Percentiles rank a stretch among this genome's conserved stretches.
Evolutionary conservation across 2,329 filamentous ascomycete genomes (phyloP).

Genomic region (Cladobotryum protrusum): DNA sequence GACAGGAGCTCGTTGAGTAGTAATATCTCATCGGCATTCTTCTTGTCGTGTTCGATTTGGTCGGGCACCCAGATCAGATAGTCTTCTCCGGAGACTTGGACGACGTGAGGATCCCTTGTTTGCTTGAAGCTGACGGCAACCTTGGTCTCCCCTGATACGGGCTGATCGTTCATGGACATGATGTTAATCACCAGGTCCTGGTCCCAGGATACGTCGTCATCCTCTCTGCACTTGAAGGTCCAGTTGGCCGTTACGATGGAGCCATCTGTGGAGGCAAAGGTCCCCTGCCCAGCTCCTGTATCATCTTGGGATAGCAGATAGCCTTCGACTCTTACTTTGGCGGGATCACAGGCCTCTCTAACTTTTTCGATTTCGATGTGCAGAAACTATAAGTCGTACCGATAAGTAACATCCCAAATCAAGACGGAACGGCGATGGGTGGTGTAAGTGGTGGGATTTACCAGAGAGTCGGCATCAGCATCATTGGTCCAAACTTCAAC

Average conservation of each 20-base stretch:
- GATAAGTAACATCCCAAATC: background rate
- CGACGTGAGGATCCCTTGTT: conserved; percentile 2
- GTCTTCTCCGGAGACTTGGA: conserved; percentile 3
- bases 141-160: conserved; percentile 2
- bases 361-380: conserved; percentile 7
- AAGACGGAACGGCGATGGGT: too few relatives aligned
- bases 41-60: background rate
- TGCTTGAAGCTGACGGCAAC: conserved; percentile 7
- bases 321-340: conserved; percentile 8
- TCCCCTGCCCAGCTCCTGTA: conserved; percentile 8
- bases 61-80: conserved; percentile 1
- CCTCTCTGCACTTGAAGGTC: conserved; percentile 10
- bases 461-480: conserved; percentile 5
- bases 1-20: background rate
- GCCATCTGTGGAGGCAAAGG: conserved; percentile 7
- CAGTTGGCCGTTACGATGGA: conserved; percentile 9
- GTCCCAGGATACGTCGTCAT: conserved; percentile 5
- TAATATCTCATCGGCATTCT: background rate
- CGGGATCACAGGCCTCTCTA: conserved; percentile 5
- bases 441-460: conserved; percentile 4
- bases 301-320: conserved; percentile 10
- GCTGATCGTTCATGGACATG: conserved; percentile 7
- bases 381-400: conserved; percentile 1
- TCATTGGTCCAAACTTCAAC: background rate
- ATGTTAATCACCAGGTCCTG: conserved; percentile 6